Base-by-base conservation (phyloP, 371 early-diverging fungal species). In the Mucor piriformis region DNA sequence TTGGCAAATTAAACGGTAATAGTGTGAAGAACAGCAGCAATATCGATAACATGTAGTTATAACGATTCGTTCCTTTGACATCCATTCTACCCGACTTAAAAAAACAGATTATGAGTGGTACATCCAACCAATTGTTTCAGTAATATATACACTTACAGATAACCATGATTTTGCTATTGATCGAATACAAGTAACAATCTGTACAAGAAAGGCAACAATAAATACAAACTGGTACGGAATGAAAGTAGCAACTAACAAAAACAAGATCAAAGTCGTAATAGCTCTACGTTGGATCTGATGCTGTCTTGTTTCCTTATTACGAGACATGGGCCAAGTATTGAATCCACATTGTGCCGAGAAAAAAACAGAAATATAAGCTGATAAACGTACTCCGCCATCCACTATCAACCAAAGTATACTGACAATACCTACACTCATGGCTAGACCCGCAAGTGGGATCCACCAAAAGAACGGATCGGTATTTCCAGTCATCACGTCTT, bases 181-280 rank as follows among this genome's bases (percentile, higher is more conserved):
- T 10, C 90, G 75, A 6, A 87, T 74, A 48, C 86, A 84, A 5
- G 85, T 84, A 23, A 88, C 75, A 37, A 85, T 79, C 52, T 92
- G 92, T 8, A 89, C 88, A 24, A 91, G 61, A 58, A 89, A 88
- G 2, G 90, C 88, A 20, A 88, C 86, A 3, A 90, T 74, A 73
- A 90, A 92, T 0, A 89, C 89, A 79, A 91, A 90, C 64, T 92
- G 92, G 70, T 91, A 92, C 1, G 92, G 92, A 20, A 91, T 86
- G 69, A 85, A 82, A 0, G 89, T 86, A 25, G 86, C 85, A 3
- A 91, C 92, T 59, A 88, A 61, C n/a, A 86, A 62, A 64, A 87
- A 84, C 8, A 86, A 48, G 15, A 87, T 52, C 13, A 82, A 27
- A 2, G 85, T 86, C 2, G 86, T 82, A 10, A 85, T 77, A 15